Base-by-base conservation (phyloP, 2,329 filamentous ascomycete genomes). In the Cytospora chrysosperma region DNA sequence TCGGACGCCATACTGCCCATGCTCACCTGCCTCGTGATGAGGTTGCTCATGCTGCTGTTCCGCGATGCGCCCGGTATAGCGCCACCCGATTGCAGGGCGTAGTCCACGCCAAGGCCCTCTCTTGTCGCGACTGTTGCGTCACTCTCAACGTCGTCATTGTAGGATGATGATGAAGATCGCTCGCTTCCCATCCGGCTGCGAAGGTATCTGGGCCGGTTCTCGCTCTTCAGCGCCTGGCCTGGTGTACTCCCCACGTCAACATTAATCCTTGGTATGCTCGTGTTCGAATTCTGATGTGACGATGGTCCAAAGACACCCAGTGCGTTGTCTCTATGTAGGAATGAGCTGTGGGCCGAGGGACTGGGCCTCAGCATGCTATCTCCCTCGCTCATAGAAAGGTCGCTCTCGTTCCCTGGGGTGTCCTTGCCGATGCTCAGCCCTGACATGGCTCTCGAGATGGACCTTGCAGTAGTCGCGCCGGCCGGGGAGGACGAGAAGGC, bases 1-100 rank as follows among this genome's bases (percentile, higher is more conserved):
- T 88, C 84, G 6, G 93, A 97, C 2, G 88, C 90, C 78, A 97
- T 92, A 74, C 94, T 97, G 26, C 93, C 93, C 64, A 97, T 83
- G 76, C 93, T 97, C 66, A 93, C 88, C 13, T 93, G 85, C 27
- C 94, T 84, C 24, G 89, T 88, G 61, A 96, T 79, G 2, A 79
- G 77, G 65, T 84, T 81, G 72, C 82, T 85, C 27, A 79, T 72
- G 61, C 76, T 80, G 51, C 64, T 66, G n/a, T 64, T 66, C 43
- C 82, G 80, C 28, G 81, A 78, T 68, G 81, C 75, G 10, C 80
- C 83, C 65, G 78, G 87, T 5, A 86, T 80, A 15, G 91, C 90
- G 28, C 92, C 91, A 21, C 91, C 92, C 2, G 91, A 91, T 70
- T 96, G 91, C 40, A 96, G 79, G 27, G 91, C 90, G 75, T 89